phyloP scores from a whole-genome alignment of 2,329 filamentous ascomycete species.

The Dothiorella sarmentorum region DNA sequence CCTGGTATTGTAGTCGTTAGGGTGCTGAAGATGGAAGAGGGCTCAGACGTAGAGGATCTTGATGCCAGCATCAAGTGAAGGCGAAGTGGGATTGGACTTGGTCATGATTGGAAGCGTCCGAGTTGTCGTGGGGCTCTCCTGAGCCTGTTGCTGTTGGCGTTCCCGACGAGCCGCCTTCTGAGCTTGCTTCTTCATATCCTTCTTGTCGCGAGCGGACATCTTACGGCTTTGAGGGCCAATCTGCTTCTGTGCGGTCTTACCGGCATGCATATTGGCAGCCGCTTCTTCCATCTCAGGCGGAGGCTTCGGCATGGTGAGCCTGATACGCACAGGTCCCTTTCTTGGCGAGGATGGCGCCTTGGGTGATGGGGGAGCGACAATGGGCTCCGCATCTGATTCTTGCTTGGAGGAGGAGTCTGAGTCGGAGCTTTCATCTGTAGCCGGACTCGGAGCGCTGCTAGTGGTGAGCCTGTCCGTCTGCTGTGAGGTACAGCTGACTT shows the following conservation, averaged over 20 bases:
- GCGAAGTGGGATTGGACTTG: constrained; percentile 9
- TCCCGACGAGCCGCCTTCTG: constrained; percentile 42
- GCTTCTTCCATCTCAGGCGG: constrained; percentile 32
- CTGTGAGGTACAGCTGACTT: neutral
- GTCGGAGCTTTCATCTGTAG: neutral
- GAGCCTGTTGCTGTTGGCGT: constrained; percentile 23
- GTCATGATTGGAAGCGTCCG: constrained; percentile 9
- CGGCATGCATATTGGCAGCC: neutral
- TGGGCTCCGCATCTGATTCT: constrained; percentile 1
- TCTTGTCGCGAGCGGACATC: constrained; percentile 34
- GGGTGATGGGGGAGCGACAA: neutral
- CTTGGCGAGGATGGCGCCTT: constrained; percentile 2
- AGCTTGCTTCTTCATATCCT: constrained; percentile 40
- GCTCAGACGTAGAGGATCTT: constrained; percentile 12
- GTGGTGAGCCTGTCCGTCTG: neutral
- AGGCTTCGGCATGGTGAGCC: constrained; percentile 28
- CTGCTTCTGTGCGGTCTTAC: constrained; percentile 31
- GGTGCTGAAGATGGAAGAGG: neutral
- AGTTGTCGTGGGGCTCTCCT: neutral
- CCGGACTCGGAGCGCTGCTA: neutral
- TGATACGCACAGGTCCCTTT: constrained; percentile 14
- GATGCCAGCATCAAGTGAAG: constrained; percentile 16
- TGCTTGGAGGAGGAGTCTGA: constrained; percentile 5
- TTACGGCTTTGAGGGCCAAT: constrained; percentile 28
- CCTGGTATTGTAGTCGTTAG: neutral